phyloP scores from a whole-genome alignment of 139 green algal species.

The Auxenochlorella pyrenoidosa region DNA sequence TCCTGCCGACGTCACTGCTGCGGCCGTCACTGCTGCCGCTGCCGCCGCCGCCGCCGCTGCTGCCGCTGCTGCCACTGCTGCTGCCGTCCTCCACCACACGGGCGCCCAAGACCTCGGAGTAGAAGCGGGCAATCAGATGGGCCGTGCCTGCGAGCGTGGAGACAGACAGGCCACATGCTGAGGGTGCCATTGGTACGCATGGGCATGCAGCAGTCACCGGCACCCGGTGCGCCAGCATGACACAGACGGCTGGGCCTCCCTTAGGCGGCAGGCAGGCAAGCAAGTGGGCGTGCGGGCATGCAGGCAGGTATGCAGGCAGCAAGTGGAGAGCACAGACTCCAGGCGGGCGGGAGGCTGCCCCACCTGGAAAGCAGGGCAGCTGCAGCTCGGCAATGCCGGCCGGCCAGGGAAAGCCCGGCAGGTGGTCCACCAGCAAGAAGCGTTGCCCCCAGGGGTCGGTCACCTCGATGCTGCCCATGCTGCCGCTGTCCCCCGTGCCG shows the following conservation, averaged over 20 bases:
- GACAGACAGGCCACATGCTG: background rate
- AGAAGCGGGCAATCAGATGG: conserved; percentile 18
- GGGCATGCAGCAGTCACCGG: too few species aligned
- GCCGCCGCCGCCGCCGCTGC: background rate
- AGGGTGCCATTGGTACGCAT: background rate
- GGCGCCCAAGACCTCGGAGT: background rate
- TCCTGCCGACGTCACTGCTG: background rate
- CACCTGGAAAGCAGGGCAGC: conserved; percentile 25
- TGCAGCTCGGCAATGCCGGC: background rate
- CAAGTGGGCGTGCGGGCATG: too few species aligned
- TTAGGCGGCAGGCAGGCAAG: too few species aligned
- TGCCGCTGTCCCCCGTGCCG: background rate
- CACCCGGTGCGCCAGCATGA: too few species aligned
- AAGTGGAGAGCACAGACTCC: too few species aligned
- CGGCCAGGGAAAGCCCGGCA: conserved; percentile 2
- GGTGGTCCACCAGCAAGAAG: background rate
- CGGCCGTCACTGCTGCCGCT: background rate
- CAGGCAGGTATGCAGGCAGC: too few species aligned
- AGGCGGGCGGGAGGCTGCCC: background rate
- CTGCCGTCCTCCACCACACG: background rate
- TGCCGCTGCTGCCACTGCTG: background rate
- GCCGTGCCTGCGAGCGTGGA: background rate
- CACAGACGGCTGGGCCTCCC: too few species aligned
- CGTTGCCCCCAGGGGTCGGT: conserved; percentile 19
- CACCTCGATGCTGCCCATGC: background rate